These are phyloP conservation scores for Talaromyces wortmannii DNA, from an alignment of 495 filamentous ascomycete species.

Conservation along the genomic window DNA sequence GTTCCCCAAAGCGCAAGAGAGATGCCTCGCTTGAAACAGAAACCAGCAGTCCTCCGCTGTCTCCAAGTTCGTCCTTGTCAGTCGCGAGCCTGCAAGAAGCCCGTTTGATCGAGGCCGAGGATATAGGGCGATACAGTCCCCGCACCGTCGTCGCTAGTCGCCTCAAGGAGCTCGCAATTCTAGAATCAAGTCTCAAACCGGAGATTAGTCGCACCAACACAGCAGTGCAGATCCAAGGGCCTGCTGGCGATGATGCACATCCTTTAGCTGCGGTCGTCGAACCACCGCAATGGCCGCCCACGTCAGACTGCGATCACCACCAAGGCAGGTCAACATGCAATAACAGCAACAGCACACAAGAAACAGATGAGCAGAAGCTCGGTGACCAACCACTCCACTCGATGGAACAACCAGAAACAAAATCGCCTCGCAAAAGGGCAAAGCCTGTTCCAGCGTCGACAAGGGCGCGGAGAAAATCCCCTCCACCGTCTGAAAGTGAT, in stretches of 20 bases:
- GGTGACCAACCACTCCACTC: background rate
- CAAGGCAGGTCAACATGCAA: background rate
- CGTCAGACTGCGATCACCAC: background rate
- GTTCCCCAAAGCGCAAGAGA: conserved; percentile 38
- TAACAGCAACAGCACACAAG: background rate
- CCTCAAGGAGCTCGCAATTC: conserved; percentile 56
- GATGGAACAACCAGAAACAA: background rate
- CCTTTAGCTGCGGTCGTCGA: background rate
- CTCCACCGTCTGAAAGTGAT: conserved; percentile 36
- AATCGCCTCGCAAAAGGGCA: conserved; percentile 16
- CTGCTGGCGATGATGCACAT: background rate
- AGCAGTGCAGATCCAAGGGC: background rate
- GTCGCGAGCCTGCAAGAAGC: conserved; percentile 26
- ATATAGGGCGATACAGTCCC: conserved; percentile 46
- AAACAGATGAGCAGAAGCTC: background rate
- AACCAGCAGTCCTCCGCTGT: conserved; percentile 24
- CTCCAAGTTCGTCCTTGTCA: conserved; percentile 28
- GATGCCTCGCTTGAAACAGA: conserved; percentile 25
- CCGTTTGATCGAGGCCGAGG: conserved; percentile 25
- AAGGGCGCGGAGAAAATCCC: conserved; percentile 29
- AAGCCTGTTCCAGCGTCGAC: conserved; percentile 17
- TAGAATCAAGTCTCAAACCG: conserved; percentile 21
- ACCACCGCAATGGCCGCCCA: background rate
- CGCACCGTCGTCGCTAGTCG: conserved; percentile 56
- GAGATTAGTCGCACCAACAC: background rate